Evolutionary conservation across 1,139 yeast species (phyloP), one percentile per base, ranked within the genome.

Genomic region (Nakaseomyces delphensis): DNA sequence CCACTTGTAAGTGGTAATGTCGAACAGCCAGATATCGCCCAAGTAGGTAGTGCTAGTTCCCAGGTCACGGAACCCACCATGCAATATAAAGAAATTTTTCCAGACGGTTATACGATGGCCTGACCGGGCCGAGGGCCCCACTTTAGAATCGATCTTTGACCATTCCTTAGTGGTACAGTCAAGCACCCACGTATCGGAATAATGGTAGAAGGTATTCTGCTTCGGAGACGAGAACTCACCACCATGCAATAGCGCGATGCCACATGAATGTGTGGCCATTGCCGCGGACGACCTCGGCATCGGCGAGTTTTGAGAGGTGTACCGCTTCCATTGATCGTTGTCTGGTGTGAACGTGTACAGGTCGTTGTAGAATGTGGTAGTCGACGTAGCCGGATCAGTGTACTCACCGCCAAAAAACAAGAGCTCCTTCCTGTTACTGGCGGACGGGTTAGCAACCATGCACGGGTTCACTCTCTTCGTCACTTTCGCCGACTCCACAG

Each of bases 181-280:
- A 47, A 91, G 67, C 42, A 89, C 71, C 97, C 97, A 91, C 3
- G 96, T 83, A 58, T 91, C 98, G 15, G 96, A 93, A 61, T 86
- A 91, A 63, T 91, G 98, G 62, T 91, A 93, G 62, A 91, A 91
- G 0, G 96, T 86, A 40, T 87, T 79, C 63, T 91, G 98, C 57
- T 89, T 91, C 2, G 97, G 97, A 6, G 95, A 84, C 1, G 96
- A 85, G 55, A 91, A 91, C 63, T 91, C 98, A 52, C 98, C 98
- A 42, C 97, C 98, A 67, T 86, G 91, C 70, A 91, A 65, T 47
- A 91, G 65, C 20, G 85, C 73, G 1, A 87, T 67, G 7, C 97
- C 97, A 2, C 89, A 79, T 1, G 96, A 95, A 62, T 91, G 97
- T 0, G 86, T 82, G 51, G 91, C 81, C 87, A 87, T 83, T 2